These are phyloP conservation scores for Gracilaria vermiculophylla DNA, from an alignment of 23 red algal species.

Conservation along the genomic window DNA sequence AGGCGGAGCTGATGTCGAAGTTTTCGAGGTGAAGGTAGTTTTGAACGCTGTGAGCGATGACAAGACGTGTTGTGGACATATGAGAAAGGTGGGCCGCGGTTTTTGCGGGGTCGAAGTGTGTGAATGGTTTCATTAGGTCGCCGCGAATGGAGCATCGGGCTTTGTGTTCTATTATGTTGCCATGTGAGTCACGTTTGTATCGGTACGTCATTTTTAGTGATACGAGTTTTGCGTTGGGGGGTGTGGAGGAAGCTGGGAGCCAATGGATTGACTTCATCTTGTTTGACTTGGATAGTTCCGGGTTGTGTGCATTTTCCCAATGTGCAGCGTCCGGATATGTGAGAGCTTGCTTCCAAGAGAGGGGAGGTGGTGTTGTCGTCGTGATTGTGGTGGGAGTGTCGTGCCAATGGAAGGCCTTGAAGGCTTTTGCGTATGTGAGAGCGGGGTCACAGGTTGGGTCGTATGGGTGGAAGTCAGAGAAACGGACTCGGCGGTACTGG, in stretches of 20 bases:
- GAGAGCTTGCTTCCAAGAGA: neutral
- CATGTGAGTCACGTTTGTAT: neutral
- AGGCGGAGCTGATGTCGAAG: slow-evolving; percentile 27
- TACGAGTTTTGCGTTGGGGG: neutral
- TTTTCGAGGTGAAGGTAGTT: neutral
- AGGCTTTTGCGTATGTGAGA: neutral
- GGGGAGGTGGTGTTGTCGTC: neutral
- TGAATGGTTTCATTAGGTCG: neutral
- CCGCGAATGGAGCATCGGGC: neutral
- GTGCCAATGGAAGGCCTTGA: neutral
- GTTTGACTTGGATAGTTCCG: slow-evolving; percentile 9
- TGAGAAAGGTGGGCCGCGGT: neutral
- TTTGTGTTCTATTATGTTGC: neutral
- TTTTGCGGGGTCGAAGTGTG: slow-evolving; percentile 15
- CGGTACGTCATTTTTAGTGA: neutral
- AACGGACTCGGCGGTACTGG: neutral
- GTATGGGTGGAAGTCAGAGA: slow-evolving; percentile 39
- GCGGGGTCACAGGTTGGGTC: neutral
- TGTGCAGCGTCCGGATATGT: slow-evolving; percentile 5
- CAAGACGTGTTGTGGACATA: neutral
- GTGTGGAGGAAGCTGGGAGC: neutral
- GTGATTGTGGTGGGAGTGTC: neutral
- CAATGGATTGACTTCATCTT: neutral
- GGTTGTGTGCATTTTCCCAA: neutral
- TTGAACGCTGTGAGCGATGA: neutral